These are phyloP conservation scores for Emmonsiellopsis sp. DNA, from an alignment of 2,329 filamentous ascomycete species.

Conservation along the genomic window DNA sequence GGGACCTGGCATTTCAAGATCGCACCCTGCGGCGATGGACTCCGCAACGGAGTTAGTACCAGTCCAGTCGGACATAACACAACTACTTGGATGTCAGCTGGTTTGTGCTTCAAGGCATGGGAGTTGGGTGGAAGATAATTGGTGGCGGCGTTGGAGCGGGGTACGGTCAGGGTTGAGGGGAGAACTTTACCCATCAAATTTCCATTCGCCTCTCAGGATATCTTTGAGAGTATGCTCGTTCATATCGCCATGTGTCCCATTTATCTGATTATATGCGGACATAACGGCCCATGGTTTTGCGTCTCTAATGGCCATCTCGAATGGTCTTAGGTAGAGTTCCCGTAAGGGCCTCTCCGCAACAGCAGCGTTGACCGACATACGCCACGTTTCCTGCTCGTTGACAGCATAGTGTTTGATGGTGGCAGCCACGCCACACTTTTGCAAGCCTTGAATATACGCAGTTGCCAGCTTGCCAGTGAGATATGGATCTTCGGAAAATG, in stretches of 20 bases:
- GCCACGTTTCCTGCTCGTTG: slow-evolving; percentile 12
- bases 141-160: not conserved
- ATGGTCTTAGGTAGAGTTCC: slow-evolving; percentile 47
- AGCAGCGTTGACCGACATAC: slow-evolving; percentile 9
- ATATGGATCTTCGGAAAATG: slow-evolving; percentile 63
- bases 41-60: slow-evolving; percentile 12
- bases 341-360: slow-evolving; percentile 35
- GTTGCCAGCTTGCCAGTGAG: slow-evolving; percentile 59
- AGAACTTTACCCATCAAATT: slow-evolving; percentile 9
- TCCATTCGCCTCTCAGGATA: slow-evolving; percentile 11
- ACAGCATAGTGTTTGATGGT: slow-evolving; percentile 51
- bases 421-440: slow-evolving; percentile 57
- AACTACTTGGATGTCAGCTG: slow-evolving; percentile 1
- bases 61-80: slow-evolving; percentile 4
- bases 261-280: slow-evolving; percentile 40
- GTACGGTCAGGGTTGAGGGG: not conserved
- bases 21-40: slow-evolving; percentile 12
- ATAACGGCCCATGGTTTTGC: slow-evolving; percentile 40
- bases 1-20: slow-evolving; percentile 16
- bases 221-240: slow-evolving; percentile 8
- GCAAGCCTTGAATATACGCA: slow-evolving; percentile 56
- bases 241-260: slow-evolving; percentile 22
- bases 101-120: not conserved
- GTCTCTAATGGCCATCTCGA: slow-evolving; percentile 43
- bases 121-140: not conserved